A percentile compares a stretch with the other conserved stretches of the same genome.
Conservation (phyloP, 495 filamentous ascomycete species). For the Aspergillus affinis region DNA sequence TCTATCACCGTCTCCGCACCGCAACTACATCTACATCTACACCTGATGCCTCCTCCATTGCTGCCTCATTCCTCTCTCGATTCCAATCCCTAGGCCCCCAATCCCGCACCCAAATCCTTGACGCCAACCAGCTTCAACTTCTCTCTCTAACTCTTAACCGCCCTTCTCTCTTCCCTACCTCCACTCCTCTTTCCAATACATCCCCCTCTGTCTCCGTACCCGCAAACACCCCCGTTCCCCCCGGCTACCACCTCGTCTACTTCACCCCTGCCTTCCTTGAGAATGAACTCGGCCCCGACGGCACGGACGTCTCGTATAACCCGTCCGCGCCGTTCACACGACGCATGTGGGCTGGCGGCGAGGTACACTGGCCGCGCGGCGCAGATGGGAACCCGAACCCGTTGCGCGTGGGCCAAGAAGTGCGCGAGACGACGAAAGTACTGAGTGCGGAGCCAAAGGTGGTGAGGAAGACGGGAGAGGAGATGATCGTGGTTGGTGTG, state of each 20-base stretch:
- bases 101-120: conserved; percentile 49
- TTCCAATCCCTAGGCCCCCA: conserved; percentile 44
- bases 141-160: conserved; percentile 55
- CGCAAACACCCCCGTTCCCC: conserved; percentile 50
- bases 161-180: conserved; percentile 33
- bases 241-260: conserved; percentile 72
- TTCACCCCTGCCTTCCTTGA: conserved; percentile 62
- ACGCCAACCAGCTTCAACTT: conserved; percentile 58
- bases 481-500: conserved; percentile 66
- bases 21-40: conserved; percentile 3
- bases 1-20: conserved; percentile 10
- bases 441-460: conserved; percentile 51
- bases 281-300: conserved; percentile 60
- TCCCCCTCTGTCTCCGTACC: conserved; percentile 15
- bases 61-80: conserved; percentile 43
- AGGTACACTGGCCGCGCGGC: conserved; percentile 49
- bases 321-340: conserved; percentile 63
- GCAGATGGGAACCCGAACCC: conserved; percentile 34
- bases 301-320: conserved; percentile 68
- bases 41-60: conserved; percentile 28
- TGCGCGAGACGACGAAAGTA: conserved; percentile 57
- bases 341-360: conserved; percentile 80
- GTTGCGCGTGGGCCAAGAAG: conserved; percentile 52
- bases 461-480: conserved; percentile 52
- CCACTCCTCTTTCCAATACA: conserved; percentile 32